These are phyloP conservation scores for Saccharum spontaneum DNA, from an alignment of 176 grass and related monocot genomes.

Conservation along the genomic window DNA sequence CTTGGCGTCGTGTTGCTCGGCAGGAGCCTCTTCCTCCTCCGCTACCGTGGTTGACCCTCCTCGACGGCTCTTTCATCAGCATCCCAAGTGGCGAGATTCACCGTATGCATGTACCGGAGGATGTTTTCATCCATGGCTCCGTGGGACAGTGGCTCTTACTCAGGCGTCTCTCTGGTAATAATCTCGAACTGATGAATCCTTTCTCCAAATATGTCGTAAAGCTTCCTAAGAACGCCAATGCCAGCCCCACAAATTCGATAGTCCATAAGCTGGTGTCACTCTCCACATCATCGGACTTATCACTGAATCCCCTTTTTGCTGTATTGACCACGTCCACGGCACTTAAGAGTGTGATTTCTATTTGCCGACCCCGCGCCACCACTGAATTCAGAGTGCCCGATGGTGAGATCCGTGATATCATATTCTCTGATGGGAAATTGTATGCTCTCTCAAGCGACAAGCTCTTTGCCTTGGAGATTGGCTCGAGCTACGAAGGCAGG, in stretches of 20 bases:
- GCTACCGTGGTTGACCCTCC: constrained; percentile 13
- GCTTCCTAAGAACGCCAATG: neutral
- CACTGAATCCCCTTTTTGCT: neutral
- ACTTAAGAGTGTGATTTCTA: rapidly evolving
- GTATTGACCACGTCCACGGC: neutral
- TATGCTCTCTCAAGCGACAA: too few species aligned
- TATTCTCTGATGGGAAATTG: too few species aligned
- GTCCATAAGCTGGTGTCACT: neutral
- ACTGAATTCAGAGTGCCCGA: neutral
- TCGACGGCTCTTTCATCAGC: neutral
- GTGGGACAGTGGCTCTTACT: neutral
- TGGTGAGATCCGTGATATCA: too few species aligned
- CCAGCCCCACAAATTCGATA: too few species aligned
- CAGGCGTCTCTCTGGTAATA: neutral
- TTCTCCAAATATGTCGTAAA: neutral
- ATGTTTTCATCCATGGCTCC: neutral
- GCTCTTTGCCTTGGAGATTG: too few species aligned
- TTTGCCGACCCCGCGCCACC: neutral
- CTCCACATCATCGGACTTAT: neutral
- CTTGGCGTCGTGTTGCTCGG: neutral
- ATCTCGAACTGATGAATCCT: neutral
- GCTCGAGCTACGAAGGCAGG: too few species aligned
- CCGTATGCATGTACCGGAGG: neutral
- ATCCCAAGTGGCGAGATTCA: neutral
- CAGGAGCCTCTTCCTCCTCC: neutral